Evolutionary conservation across 371 early-diverging fungal species (phyloP), one percentile per base, ranked within the genome.

Genomic region (Apophysomyces ossiformis): DNA sequence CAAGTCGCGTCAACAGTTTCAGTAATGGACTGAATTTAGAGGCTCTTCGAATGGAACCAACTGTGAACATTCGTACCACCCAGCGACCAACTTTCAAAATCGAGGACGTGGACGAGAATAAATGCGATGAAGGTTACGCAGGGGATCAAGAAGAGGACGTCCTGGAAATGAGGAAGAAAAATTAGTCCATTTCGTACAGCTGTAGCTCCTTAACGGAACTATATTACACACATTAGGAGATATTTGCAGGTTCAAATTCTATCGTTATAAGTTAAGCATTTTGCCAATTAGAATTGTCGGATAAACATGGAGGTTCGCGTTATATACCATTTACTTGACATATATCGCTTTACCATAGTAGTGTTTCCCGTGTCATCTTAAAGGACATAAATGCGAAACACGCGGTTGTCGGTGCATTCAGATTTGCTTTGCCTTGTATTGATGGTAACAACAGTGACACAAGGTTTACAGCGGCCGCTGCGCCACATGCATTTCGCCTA

Each of bases 1-100:
- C 57, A n/a, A 76, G 76, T 32, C 66, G 73, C 36, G 66, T 72
- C 15, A 69, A 68, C 46, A 74, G 74, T 57, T 73, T 73, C 35
- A 67, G 68, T 38, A 68, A 63, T 15, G 58, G 57, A 6, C 37
- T 60, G 13, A 61, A 37, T 12, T 35, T 69, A 16, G 71, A 67
- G 50, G 67, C 63, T 46, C 60, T 71, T 18, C 60, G 71, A 26
- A 45, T 71, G 37, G 71, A 71, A 37, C 64, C 58, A 21, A 60
- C 64, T 63, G 64, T 60, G 0, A 63, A 57, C 4, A 35, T 61
- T 43, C 36, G 16, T 47, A 37, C 60, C 6, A 50, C 36, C 13
- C 57, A 70, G 18, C 64, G 71, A 21, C 67, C 71, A 12, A 45
- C 46, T 35, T 64, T 71, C 36, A 63, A 64, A 35, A 67, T 71